These are phyloP conservation scores for Puccinia novopanici DNA, from an alignment of 1,284 basidiomycete species.

Conservation along the genomic window DNA sequence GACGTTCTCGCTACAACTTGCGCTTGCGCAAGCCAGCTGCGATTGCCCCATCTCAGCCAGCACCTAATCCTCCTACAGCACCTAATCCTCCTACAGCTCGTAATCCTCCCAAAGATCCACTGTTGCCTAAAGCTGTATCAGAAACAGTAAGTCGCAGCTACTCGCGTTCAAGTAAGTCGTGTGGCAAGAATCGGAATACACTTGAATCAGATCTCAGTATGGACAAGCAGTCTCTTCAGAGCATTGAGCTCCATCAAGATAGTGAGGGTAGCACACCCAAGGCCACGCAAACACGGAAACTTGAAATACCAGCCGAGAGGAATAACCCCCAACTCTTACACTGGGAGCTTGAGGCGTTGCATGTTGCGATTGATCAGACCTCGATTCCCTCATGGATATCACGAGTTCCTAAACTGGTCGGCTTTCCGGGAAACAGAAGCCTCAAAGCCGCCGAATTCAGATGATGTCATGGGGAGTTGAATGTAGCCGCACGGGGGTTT, in stretches of 20 bases:
- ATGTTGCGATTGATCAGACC: neutral
- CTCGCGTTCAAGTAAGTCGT: neutral
- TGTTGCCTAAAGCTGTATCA: too few species aligned
- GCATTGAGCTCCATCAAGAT: neutral
- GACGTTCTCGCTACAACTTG: neutral
- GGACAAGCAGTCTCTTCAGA: conserved; percentile 5
- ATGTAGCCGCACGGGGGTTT: too few species aligned
- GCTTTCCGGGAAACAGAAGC: neutral
- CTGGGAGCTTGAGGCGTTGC: conserved; percentile 12
- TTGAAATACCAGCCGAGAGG: neutral
- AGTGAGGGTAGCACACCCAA: conserved; percentile 20
- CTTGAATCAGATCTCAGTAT: conserved; percentile 7
- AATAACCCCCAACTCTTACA: conserved; percentile 1
- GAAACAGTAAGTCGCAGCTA: too few species aligned
- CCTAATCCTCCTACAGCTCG: neutral
- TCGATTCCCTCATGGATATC: conserved; percentile 13
- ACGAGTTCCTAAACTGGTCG: conserved; percentile 16
- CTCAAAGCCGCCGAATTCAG: conserved; percentile 28
- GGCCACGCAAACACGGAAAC: neutral
- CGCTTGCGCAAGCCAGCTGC: neutral
- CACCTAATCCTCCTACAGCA: neutral
- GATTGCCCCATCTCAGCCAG: neutral
- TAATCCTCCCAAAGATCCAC: neutral
- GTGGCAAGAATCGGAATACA: neutral
- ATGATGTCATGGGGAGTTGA: too few species aligned